These are phyloP conservation scores for Achlya hypogyna DNA, from an alignment of 352 stramenopile species.

Conservation along the genomic window DNA sequence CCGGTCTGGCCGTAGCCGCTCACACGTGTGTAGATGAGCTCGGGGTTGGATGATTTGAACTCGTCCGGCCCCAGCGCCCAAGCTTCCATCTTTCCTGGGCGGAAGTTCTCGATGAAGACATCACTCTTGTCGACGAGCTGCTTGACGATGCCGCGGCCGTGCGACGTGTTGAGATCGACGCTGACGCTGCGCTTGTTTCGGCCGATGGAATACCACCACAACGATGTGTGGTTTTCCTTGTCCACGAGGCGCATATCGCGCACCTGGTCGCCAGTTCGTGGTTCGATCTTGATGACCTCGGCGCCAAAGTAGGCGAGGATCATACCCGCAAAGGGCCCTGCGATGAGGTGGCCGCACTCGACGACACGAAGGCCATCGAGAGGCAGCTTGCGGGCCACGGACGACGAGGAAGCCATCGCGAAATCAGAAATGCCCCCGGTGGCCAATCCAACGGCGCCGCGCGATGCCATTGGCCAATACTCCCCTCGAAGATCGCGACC, in stretches of 20 bases:
- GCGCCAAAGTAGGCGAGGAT: constrained; percentile 86
- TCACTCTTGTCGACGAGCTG: constrained; percentile 69
- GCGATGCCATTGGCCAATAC: background rate
- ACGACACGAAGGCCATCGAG: constrained; percentile 66
- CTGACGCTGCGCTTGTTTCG: constrained; percentile 81
- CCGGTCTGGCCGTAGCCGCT: constrained; percentile 79
- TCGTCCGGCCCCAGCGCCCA: constrained; percentile 69
- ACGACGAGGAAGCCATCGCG: background rate
- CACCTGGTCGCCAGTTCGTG: constrained; percentile 72
- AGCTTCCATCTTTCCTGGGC: constrained; percentile 79
- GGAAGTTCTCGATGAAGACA: constrained; percentile 86
- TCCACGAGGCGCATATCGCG: constrained; percentile 73
- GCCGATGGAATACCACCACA: constrained; percentile 85
- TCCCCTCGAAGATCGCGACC: too few species aligned
- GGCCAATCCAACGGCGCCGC: too few species aligned
- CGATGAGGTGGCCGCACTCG: constrained; percentile 74
- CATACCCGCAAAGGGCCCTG: constrained; percentile 66
- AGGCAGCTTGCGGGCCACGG: constrained; percentile 22
- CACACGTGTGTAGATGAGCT: constrained; percentile 75
- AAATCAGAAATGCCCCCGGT: too few species aligned
- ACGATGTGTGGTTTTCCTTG: constrained; percentile 47
- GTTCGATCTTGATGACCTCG: constrained; percentile 87
- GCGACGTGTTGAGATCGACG: constrained; percentile 68
- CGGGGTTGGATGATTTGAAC: constrained; percentile 66
- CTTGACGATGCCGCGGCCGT: constrained; percentile 51